Base-by-base conservation (phyloP, 202 grass and related monocot species). In the Miscanthus sacchariflorus region DNA sequence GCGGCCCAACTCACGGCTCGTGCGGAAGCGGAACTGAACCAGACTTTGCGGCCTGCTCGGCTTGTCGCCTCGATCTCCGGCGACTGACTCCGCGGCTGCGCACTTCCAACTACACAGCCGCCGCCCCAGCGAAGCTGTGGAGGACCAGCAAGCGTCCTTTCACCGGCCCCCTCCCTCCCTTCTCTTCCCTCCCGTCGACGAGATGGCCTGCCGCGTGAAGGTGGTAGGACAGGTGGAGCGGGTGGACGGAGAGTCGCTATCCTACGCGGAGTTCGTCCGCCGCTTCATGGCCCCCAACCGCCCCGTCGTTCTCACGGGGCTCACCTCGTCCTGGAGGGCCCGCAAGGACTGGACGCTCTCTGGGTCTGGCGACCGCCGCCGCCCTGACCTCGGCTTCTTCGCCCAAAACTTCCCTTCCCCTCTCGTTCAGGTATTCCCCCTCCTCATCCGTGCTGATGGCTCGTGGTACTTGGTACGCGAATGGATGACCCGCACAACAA, bases 251-350 rank as follows among this genome's bases (percentile, higher is more conserved):
- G 42, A 70, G 48, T 77, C 78, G 38, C 83, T 98, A 77, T 83
- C 80, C 35, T 98, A 96, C 85, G 79, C 78, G 1, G 90, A 94
- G 50, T 98, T 98, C 76, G 89, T 96, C 38, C 73, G 87, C 33
- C 91, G 90, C 58, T 98, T 91, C 80, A 83, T 98, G 83, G 91
- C 69, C 75, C 85, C 87, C 52, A 98, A 96, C 67, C 71, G 67
- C 45, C 96, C 96, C 27, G 92, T 98, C 82, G 80, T 98, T 10
- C 96, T 96, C 77, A 94, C 93, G 12, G 96, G 93, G 4, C 96
- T 98, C 76, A 98, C 88, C 83, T 77, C 85, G 70, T 88, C 67
- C 68, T 96, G 94, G 96, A 76, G 86, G 7, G 85, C 96, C 33
- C 33, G 81, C 83, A 42, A 70, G 64, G 92, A 98, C 85, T 98